Percentiles rank a stretch among this genome's conserved stretches.
Evolutionary conservation across 2,329 filamentous ascomycete species (phyloP).

Genomic region (Ampelomyces quisqualis): DNA sequence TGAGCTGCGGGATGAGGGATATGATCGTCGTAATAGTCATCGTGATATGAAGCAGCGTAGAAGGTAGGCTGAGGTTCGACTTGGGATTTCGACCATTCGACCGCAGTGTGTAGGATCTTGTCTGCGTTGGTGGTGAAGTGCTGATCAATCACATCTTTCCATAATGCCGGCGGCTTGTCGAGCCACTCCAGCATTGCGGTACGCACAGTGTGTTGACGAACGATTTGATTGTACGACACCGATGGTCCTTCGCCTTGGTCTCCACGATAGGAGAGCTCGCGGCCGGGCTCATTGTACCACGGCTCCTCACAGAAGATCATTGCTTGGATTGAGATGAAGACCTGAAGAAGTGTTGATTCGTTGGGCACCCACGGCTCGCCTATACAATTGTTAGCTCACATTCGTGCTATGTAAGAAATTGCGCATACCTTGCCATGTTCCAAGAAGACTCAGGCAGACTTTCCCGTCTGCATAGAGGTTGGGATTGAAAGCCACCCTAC

Average conservation of each 20-base stretch:
- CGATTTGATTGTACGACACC: conserved; percentile 28
- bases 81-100: conserved; percentile 19
- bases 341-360: conserved; percentile 54
- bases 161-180: conserved; percentile 18
- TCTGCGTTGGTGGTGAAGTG: conserved; percentile 31
- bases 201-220: conserved; percentile 31
- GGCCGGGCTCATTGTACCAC: conserved; percentile 57
- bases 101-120: conserved; percentile 24
- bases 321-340: conserved; percentile 58
- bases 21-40: not conserved
- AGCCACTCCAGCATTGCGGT: conserved; percentile 41
- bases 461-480: conserved; percentile 55
- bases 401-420: not conserved
- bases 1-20: too few relatives aligned
- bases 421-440: conserved; percentile 43
- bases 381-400: conserved; percentile 1
- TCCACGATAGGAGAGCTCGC: conserved; percentile 15
- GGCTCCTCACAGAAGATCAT: conserved; percentile 60
- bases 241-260: conserved; percentile 6
- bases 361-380: conserved; percentile 49
- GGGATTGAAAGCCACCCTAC: conserved; percentile 50
- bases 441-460: conserved; percentile 27
- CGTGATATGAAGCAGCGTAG: not conserved
- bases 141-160: conserved; percentile 25
- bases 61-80: not conserved